Percentiles rank a stretch among this genome's conserved stretches.
These are phyloP conservation scores for Anthracocystis panici-leucophaei DNA, from an alignment of 1,284 basidiomycete genomes.

Conservation along the genomic window DNA sequence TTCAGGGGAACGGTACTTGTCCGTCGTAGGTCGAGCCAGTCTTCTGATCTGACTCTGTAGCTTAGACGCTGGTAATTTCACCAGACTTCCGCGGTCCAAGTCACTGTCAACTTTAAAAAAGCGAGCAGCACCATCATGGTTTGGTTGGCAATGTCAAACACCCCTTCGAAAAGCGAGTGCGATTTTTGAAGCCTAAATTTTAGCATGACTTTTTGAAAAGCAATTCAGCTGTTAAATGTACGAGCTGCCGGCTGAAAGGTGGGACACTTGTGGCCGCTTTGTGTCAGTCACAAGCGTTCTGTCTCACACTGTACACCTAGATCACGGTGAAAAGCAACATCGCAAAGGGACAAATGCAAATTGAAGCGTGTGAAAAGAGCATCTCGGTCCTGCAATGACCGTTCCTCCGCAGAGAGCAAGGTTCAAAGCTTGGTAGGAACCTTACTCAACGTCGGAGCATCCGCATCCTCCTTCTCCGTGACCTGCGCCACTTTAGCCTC, in stretches of 20 bases:
- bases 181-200: neutral
- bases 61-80: no score
- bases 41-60: no score
- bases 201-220: neutral
- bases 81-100: no score
- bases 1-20: conserved; percentile 33
- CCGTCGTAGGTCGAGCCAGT: conserved; percentile 5
- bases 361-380: neutral
- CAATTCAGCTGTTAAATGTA: neutral
- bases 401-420: neutral
- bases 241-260: no score
- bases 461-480: neutral
- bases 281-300: no score
- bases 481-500: conserved; percentile 11
- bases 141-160: no score
- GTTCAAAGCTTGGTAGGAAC: conserved; percentile 24
- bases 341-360: neutral
- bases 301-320: no score
- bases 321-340: no score
- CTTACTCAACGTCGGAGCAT: conserved; percentile 36
- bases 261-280: neutral
- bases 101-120: no score
- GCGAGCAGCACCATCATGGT: no score
- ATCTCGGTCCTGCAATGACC: no score
- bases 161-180: no score